Conservation (phyloP, 2,329 filamentous ascomycete species). For the Venturia asperata region DNA sequence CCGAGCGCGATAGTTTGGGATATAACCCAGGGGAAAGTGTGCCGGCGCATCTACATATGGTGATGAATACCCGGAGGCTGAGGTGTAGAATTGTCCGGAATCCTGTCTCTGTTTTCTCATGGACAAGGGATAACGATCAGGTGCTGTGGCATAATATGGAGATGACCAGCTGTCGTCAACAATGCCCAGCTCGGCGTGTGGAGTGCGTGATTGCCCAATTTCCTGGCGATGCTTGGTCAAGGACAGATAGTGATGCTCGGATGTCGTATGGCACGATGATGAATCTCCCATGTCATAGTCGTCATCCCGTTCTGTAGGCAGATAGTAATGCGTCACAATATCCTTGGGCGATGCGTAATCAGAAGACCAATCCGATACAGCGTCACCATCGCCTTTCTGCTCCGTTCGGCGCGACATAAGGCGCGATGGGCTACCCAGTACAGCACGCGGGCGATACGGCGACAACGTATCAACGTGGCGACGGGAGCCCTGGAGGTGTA, state of each 20-base stretch:
- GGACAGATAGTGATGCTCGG: not conserved
- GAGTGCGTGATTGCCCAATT: not conserved
- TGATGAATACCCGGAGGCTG: not conserved
- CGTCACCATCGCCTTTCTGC: not conserved
- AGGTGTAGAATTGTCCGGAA: not conserved
- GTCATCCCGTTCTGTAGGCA: not conserved
- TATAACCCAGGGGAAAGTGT: not conserved
- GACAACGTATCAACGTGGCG: not conserved
- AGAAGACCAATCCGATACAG: not conserved
- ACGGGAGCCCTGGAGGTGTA: not conserved
- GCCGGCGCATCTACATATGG: not conserved
- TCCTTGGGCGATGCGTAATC: not conserved
- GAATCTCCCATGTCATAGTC: not conserved
- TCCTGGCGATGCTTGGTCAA: not conserved
- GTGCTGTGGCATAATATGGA: not conserved
- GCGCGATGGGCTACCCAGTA: not conserved
- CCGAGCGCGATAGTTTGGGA: not conserved
- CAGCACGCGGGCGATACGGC: not conserved
- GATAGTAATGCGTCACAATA: not conserved
- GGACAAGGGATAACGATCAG: not conserved
- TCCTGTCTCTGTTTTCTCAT: not conserved
- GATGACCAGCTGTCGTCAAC: not conserved
- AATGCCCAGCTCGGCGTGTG: not conserved
- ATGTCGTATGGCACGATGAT: not conserved
- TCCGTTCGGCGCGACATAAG: not conserved